Evolutionary conservation across 352 stramenopile genomes (phyloP).

Genomic region (Plasmopara muralis): DNA sequence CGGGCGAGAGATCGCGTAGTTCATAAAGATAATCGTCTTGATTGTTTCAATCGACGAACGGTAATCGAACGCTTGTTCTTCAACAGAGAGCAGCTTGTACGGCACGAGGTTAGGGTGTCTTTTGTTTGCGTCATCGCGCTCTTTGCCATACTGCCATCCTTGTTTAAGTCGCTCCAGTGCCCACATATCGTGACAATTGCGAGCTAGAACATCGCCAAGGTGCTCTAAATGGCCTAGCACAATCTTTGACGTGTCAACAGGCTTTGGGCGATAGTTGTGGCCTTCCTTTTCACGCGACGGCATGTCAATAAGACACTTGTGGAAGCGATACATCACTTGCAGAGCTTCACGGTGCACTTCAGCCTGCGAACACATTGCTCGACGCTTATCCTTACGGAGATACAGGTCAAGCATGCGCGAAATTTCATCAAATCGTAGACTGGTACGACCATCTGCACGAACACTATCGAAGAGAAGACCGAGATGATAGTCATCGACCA

Average conservation of each 20-base stretch:
- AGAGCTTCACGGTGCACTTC: slow-evolving; percentile 72
- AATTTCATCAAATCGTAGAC: slow-evolving; percentile 79
- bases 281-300: slow-evolving; percentile 83
- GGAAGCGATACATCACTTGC: slow-evolving; percentile 87
- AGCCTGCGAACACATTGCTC: slow-evolving; percentile 53
- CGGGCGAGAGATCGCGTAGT: slow-evolving; percentile 67
- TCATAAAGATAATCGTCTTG: slow-evolving; percentile 86
- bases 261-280: slow-evolving; percentile 82
- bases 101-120: slow-evolving; percentile 77
- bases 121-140: slow-evolving; percentile 71
- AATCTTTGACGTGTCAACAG: slow-evolving; percentile 70
- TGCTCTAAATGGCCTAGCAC: slow-evolving; percentile 68
- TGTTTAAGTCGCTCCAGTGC: slow-evolving; percentile 78
- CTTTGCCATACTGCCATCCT: slow-evolving; percentile 65
- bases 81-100: slow-evolving; percentile 69
- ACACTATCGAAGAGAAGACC: slow-evolving; percentile 71
- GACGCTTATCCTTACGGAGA: slow-evolving; percentile 71
- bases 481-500: slow-evolving; percentile 82
- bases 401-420: slow-evolving; percentile 81
- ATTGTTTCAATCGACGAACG: slow-evolving; percentile 84
- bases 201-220: slow-evolving; percentile 65
- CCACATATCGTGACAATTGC: slow-evolving; percentile 87
- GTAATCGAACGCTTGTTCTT: slow-evolving; percentile 82
- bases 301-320: slow-evolving; percentile 85
- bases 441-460: slow-evolving; percentile 60